phyloP scores from a whole-genome alignment of 179 eudicot genomes.

The Silene noctiflora region DNA sequence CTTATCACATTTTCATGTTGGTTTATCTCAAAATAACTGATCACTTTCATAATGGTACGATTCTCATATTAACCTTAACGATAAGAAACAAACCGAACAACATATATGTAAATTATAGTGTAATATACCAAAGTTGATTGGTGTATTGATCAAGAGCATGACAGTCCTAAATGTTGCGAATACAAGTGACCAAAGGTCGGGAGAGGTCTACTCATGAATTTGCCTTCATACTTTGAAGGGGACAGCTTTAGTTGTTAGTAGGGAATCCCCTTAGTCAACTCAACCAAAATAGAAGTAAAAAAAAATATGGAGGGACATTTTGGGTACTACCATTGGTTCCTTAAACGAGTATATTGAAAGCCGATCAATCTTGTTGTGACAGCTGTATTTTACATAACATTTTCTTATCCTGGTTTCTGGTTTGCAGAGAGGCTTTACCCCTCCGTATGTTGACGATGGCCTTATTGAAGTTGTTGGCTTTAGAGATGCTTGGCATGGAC shows the following conservation, averaged over 20 bases:
- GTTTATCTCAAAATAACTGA: not conserved
- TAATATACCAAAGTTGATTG: too few species aligned
- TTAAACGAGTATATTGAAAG: not conserved
- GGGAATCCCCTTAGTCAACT: too few species aligned
- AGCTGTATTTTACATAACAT: not conserved
- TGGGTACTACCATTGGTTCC: not conserved
- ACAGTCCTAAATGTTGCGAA: too few species aligned
- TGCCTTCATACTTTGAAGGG: too few species aligned
- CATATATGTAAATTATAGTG: not conserved
- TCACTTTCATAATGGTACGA: not conserved
- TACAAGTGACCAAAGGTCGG: too few species aligned
- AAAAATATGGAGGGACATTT: too few species aligned
- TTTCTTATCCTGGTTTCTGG: slow-evolving; percentile 13
- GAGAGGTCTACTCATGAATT: too few species aligned
- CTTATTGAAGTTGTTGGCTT: slow-evolving; percentile 89
- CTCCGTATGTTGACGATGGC: slow-evolving; percentile 91
- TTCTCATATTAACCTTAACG: not conserved
- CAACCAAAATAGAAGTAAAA: too few species aligned
- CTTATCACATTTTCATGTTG: not conserved
- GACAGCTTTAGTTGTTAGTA: too few species aligned
- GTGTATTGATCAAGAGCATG: too few species aligned
- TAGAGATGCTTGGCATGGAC: slow-evolving; percentile 98
- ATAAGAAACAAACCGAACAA: not conserved
- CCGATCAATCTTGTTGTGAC: not conserved
- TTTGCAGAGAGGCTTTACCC: slow-evolving; percentile 71